Percentiles rank a stretch among this genome's conserved stretches.
phyloP scores from a whole-genome alignment of 805 yeast species.

The Lipomyces sp. region DNA sequence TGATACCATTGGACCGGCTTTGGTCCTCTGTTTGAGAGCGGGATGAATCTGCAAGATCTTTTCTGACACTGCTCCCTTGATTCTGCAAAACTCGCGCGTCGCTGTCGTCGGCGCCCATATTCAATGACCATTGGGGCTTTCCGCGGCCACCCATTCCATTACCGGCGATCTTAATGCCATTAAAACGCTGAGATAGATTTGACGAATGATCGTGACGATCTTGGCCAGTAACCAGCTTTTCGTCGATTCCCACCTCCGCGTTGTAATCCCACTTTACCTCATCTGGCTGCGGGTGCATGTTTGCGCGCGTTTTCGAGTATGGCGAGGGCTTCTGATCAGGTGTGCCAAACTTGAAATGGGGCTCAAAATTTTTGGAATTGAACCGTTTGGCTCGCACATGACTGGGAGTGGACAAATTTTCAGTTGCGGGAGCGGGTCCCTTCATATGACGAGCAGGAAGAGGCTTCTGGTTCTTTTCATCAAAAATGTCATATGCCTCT shows the following conservation, averaged over 20 bases:
- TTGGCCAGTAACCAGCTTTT: slow-evolving; percentile 15
- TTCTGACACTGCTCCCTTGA: neutral
- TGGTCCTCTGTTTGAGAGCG: slow-evolving; percentile 12
- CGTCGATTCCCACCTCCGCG: slow-evolving; percentile 6
- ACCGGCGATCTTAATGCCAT: slow-evolving; percentile 30
- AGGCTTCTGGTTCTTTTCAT: slow-evolving; percentile 11
- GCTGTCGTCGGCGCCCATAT: slow-evolving; percentile 17
- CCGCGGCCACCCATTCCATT: slow-evolving; percentile 35
- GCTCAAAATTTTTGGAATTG: slow-evolving; percentile 23
- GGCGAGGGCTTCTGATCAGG: slow-evolving; percentile 26
- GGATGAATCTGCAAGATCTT: neutral
- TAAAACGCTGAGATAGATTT: slow-evolving; percentile 11
- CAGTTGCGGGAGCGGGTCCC: slow-evolving; percentile 15
- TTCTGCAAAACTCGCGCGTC: slow-evolving; percentile 11
- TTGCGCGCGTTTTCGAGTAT: slow-evolving; percentile 32
- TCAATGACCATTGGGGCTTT: slow-evolving; percentile 20
- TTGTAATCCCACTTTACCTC: slow-evolving; percentile 31
- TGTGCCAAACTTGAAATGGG: slow-evolving; percentile 35
- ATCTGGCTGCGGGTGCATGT: slow-evolving; percentile 37
- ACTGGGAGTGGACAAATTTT: slow-evolving; percentile 19
- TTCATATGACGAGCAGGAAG: slow-evolving; percentile 8
- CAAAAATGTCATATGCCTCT: slow-evolving; percentile 20
- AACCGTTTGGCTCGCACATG: slow-evolving; percentile 31
- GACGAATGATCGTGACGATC: slow-evolving; percentile 31
- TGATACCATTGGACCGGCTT: slow-evolving; percentile 26